phyloP scores from a whole-genome alignment of 306 rosid species.

The Citrullus colocynthis region DNA sequence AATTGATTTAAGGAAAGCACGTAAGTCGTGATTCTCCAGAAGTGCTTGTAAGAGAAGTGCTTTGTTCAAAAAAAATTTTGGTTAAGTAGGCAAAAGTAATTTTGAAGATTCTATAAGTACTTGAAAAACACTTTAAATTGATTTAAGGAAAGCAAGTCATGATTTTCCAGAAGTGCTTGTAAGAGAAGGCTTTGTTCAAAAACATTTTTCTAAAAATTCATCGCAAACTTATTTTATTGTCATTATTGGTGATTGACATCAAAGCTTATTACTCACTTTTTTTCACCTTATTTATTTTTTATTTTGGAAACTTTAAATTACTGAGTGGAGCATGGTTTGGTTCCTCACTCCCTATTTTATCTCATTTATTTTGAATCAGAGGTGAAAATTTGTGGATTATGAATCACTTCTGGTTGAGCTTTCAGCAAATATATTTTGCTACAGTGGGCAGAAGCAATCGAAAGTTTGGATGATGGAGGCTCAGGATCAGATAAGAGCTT shows the following conservation, averaged over 20 bases:
- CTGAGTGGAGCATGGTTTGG: background rate
- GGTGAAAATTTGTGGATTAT: background rate
- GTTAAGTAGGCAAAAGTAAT: background rate
- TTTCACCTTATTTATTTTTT: background rate
- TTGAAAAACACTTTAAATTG: background rate
- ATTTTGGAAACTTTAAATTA: background rate
- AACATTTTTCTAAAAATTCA: background rate
- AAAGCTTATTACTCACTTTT: background rate
- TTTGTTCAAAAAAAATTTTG: background rate
- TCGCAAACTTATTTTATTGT: background rate
- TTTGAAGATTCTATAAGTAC: background rate
- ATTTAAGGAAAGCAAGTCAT: background rate
- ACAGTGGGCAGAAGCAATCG: slow-evolving; percentile 94
- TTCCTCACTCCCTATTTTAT: background rate
- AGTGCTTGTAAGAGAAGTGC: background rate
- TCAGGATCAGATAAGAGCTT: slow-evolving; percentile 79
- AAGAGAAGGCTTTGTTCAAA: background rate
- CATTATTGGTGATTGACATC: background rate
- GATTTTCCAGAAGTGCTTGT: background rate
- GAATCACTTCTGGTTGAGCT: background rate
- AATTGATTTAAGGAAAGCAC: background rate
- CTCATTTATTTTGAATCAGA: background rate
- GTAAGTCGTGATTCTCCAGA: background rate
- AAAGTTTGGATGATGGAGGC: slow-evolving; percentile 48
- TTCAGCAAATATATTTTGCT: slow-evolving; percentile 4